Percentiles rank a stretch among this genome's conserved stretches.
Evolutionary conservation across 2,329 filamentous ascomycete genomes (phyloP).

Genomic region (Aspergillus sp.): DNA sequence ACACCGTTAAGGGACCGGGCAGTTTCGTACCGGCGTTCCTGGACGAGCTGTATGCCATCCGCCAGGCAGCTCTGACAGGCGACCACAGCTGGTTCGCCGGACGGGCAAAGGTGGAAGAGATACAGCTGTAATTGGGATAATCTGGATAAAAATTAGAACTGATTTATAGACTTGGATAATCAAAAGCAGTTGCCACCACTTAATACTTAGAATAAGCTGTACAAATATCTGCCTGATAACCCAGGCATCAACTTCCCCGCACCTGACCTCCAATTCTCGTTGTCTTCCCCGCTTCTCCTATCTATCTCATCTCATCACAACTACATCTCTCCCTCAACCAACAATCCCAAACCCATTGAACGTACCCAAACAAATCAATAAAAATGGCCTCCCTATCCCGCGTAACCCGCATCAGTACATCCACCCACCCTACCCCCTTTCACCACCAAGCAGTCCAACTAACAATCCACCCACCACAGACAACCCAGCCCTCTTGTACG

Average conservation of each 20-base stretch:
- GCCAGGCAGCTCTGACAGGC: slow-evolving; percentile 35
- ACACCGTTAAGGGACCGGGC: slow-evolving; percentile 74
- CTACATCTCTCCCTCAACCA: background rate
- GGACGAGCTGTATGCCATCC: slow-evolving; percentile 63
- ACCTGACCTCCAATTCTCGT: background rate
- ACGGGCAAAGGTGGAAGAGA: slow-evolving; percentile 40
- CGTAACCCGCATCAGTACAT: slow-evolving; percentile 33
- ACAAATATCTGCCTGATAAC: background rate
- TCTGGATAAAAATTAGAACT: background rate
- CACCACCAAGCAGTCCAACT: slow-evolving; percentile 1
- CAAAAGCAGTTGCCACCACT: background rate
- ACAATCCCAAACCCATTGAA: background rate
- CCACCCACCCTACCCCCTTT: background rate
- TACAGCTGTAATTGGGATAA: slow-evolving; percentile 25
- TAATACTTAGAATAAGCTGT: too few species aligned
- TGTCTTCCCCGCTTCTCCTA: slow-evolving; percentile 1
- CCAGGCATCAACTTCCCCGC: slow-evolving; percentile 2
- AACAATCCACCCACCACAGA: too few species aligned
- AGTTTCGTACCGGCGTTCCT: slow-evolving; percentile 84
- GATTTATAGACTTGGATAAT: background rate
- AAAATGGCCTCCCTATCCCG: slow-evolving; percentile 24
- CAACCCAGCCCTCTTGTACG: slow-evolving; percentile 52
- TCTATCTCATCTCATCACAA: background rate
- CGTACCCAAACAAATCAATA: background rate
- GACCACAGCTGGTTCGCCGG: slow-evolving; percentile 39